These are phyloP conservation scores for Malbranchea zuffiana DNA, from an alignment of 2,329 filamentous ascomycete species.

Conservation along the genomic window DNA sequence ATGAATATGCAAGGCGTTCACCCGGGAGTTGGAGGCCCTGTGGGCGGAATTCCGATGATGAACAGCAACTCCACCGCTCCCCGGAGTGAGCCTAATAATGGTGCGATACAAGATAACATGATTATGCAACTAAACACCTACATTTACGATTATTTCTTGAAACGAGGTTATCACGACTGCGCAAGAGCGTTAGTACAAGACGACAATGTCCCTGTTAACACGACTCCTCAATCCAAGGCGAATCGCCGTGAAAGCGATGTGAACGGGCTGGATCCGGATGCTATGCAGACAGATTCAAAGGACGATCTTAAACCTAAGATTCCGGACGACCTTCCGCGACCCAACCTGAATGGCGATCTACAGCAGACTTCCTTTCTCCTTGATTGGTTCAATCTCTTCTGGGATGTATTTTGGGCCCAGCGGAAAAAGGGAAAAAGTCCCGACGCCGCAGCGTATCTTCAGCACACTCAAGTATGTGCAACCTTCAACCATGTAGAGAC, in stretches of 20 bases:
- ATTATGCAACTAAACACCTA: conserved; percentile 48
- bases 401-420: conserved; percentile 85
- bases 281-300: conserved; percentile 75
- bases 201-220: conserved; percentile 49
- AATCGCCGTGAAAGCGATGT: conserved; percentile 58
- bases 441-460: conserved; percentile 63
- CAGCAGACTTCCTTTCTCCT: conserved; percentile 72
- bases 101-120: conserved; percentile 27
- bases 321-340: conserved; percentile 64
- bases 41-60: conserved; percentile 48
- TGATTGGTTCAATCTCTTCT: conserved; percentile 96
- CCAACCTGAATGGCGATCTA: conserved; percentile 48
- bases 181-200: conserved; percentile 63
- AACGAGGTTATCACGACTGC: conserved; percentile 71
- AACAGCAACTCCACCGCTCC: conserved; percentile 40
- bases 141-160: conserved; percentile 68
- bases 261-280: conserved; percentile 61
- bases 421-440: conserved; percentile 55
- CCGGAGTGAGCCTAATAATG: conserved; percentile 33
- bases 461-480: conserved; percentile 63
- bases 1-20: conserved; percentile 49
- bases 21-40: conserved; percentile 43
- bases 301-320: conserved; percentile 63
- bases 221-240: conserved; percentile 48
- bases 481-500: neutral